Evolutionary conservation across 495 filamentous ascomycete genomes (phyloP).

Genomic region (Penicillium cataractarum): DNA sequence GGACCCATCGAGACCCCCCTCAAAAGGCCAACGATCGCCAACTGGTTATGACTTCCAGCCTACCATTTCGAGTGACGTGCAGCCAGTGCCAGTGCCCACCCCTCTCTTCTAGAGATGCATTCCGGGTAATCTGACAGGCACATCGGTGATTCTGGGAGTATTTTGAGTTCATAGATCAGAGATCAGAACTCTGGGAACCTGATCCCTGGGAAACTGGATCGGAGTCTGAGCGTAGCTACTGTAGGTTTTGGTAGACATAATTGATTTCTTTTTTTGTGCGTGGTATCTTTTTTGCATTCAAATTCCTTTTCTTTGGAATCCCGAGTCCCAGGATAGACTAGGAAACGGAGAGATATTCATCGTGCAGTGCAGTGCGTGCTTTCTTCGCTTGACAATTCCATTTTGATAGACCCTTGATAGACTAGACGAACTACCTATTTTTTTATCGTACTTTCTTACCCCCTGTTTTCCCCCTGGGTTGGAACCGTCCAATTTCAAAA

Average conservation of each 20-base stretch:
- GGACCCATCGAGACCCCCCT: constrained; percentile 16
- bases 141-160: background rate
- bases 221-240: background rate
- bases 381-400: background rate
- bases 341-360: constrained; percentile 8
- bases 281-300: background rate
- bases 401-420: background rate
- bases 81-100: background rate
- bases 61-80: constrained; percentile 31
- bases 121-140: constrained; percentile 20
- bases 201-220: constrained; percentile 11
- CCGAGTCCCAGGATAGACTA: constrained; percentile 4
- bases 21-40: constrained; percentile 14
- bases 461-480: background rate
- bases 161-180: constrained; percentile 20
- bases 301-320: background rate
- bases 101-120: constrained; percentile 5
- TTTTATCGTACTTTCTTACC: background rate
- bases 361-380: constrained; percentile 2
- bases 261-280: background rate
- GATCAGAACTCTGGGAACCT: constrained; percentile 14
- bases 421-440: background rate
- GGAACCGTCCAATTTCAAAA: constrained; percentile 5
- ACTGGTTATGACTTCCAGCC: constrained; percentile 15
- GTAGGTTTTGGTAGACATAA: background rate